Evolutionary conservation across 371 early-diverging fungal genomes (phyloP), one percentile per base, ranked within the genome.

Genomic region (Mucor lusitanicus): DNA sequence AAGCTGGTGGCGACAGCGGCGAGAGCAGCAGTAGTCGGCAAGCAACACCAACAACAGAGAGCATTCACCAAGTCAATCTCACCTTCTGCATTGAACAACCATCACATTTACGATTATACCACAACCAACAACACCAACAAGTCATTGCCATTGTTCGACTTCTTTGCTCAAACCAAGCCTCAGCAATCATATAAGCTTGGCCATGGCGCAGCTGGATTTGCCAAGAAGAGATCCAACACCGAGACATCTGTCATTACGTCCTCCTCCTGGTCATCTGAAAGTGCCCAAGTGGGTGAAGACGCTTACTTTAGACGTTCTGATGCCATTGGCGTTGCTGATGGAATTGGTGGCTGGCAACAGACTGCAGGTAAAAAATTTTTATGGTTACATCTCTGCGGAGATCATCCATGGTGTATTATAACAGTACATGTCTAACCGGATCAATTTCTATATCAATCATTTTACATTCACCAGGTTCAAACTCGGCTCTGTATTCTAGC

Each of bases 401-500:
- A 56, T 46, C 56, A 62, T 55, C 19, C 12, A 17, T 59, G 30
- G 17, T 37, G 37, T 37, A 13, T 13, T 37, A 37, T 13, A 2
- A 8, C 37, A 33, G 33, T 33, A 30, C 35, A 28, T 6, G 30
- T 19, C 17, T 19, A 30, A 59, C 48, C 56, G 57, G 68, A 70
- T 42, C 61, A 37, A 69, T 61, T 70, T 64, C 53, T 61, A 42
- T 55, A 44, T 61, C 33, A 64, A 89, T 37, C 37, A 33, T 33
- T 33, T 33, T 33, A 33, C 33, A 6, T 17, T 19, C 19, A 19
- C 21, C 50, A 50, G 92, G 88, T 46, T 94, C 95, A 23, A 91
- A 95, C 70, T 91, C 98, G 37, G 93, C 95, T 13, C 77, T 96
- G 35, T 97, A 91, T 74, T 92, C 96, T 3, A 86, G 91, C 54